Percentiles rank a stretch among this genome's conserved stretches.
These are phyloP conservation scores for Chlamydomonas applanata DNA, from an alignment of 139 green algal species.

Conservation along the genomic window DNA sequence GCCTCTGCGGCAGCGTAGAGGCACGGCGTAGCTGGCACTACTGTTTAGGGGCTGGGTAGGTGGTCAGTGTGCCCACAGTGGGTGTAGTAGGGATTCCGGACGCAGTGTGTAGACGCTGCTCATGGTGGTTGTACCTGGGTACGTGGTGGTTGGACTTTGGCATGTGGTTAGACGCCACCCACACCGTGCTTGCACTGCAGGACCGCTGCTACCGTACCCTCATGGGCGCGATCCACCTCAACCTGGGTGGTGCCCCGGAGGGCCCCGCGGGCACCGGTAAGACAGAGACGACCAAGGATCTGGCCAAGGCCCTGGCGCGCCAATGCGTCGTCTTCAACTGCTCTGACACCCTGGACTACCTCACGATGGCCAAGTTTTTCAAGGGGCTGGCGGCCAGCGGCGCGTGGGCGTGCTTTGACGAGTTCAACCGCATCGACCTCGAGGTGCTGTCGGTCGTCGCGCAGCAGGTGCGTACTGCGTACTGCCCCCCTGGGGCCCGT, in stretches of 20 bases:
- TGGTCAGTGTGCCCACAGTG: too few relatives aligned
- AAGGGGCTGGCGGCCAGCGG: slow-evolving; percentile 72
- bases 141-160: too few relatives aligned
- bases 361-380: slow-evolving; percentile 82
- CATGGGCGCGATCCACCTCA: slow-evolving; percentile 72
- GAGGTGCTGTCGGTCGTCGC: slow-evolving; percentile 66
- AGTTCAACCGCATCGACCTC: slow-evolving; percentile 80
- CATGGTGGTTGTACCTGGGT: too few relatives aligned
- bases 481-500: background rate
- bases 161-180: too few relatives aligned
- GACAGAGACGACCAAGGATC: slow-evolving; percentile 83
- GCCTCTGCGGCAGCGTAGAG: too few relatives aligned
- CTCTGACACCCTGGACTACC: slow-evolving; percentile 55
- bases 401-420: slow-evolving; percentile 80
- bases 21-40: too few relatives aligned
- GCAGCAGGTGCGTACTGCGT: slow-evolving; percentile 41
- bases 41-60: too few relatives aligned
- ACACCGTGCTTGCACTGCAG: too few relatives aligned
- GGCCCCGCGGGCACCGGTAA: slow-evolving; percentile 49
- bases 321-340: slow-evolving; percentile 89
- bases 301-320: slow-evolving; percentile 75
- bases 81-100: too few relatives aligned
- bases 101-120: too few relatives aligned
- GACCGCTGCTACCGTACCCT: slow-evolving; percentile 80
- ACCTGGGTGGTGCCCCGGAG: slow-evolving; percentile 74